These are phyloP conservation scores for Colletotrichum paranaense DNA, from an alignment of 2,329 filamentous ascomycete species.

Conservation along the genomic window DNA sequence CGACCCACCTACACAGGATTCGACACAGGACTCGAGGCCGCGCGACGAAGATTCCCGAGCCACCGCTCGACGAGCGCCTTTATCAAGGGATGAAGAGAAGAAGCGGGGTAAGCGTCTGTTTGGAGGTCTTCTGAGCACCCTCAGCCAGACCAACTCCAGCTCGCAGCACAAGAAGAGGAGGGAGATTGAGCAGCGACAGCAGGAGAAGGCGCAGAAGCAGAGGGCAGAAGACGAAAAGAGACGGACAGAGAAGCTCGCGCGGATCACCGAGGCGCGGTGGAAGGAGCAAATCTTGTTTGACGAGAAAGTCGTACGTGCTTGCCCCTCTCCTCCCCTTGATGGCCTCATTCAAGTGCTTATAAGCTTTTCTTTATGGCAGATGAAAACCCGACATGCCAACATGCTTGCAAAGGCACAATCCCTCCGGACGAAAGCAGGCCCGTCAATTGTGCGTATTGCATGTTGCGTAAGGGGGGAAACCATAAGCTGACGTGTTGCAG, in stretches of 20 bases:
- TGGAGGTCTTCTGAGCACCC: conserved; percentile 80
- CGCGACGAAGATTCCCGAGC: conserved; percentile 28
- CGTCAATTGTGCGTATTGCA: conserved; percentile 73
- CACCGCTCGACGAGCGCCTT: conserved; percentile 48
- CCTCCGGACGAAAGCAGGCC: conserved; percentile 77
- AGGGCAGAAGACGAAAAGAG: conserved; percentile 77
- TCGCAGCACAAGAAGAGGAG: conserved; percentile 75
- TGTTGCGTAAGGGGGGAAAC: neutral
- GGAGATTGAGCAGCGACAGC: conserved; percentile 86
- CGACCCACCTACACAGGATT: neutral
- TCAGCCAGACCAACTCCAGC: conserved; percentile 77
- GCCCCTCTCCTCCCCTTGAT: neutral
- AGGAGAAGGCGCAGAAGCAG: conserved; percentile 79
- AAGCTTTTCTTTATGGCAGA: conserved; percentile 56
- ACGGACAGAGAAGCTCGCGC: conserved; percentile 73
- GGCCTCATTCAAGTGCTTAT: conserved; percentile 39
- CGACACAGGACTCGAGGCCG: neutral
- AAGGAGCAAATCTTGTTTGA: conserved; percentile 81
- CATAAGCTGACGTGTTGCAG: conserved; percentile 55
- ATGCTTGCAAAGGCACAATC: conserved; percentile 78
- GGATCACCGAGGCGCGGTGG: conserved; percentile 69
- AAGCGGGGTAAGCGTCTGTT: conserved; percentile 88
- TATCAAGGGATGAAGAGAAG: conserved; percentile 73
- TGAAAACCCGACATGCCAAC: conserved; percentile 80
- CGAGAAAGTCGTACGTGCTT: conserved; percentile 74